Conservation (phyloP, 1,139 yeast genomes). For the Pichia sp. region DNA sequence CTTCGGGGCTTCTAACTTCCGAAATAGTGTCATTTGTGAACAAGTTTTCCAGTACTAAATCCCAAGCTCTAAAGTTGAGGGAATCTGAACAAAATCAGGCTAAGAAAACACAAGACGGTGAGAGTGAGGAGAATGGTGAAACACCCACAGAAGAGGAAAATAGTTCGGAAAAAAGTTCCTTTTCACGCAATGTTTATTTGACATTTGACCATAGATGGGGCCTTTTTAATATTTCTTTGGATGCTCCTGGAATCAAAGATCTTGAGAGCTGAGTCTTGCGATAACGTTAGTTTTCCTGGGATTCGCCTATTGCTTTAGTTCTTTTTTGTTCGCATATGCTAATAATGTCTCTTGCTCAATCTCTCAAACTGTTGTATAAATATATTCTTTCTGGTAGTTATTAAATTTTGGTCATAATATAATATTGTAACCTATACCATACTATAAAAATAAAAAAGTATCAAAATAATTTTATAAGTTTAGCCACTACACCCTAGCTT, state of each 20-base stretch:
- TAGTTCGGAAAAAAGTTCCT: neutral
- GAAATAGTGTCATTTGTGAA: slow-evolving; percentile 16
- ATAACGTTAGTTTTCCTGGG: neutral
- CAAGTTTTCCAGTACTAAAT: slow-evolving; percentile 11
- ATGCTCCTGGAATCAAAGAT: neutral
- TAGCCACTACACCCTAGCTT: too few relatives aligned
- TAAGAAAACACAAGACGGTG: neutral
- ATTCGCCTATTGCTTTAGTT: neutral
- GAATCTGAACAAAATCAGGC: neutral
- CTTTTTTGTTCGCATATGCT: neutral
- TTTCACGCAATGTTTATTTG: neutral
- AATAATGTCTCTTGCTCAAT: too few relatives aligned
- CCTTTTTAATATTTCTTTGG: neutral
- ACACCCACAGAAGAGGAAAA: neutral
- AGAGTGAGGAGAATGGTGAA: neutral
- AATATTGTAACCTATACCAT: neutral
- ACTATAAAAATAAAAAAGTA: neutral
- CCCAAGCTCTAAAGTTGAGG: neutral
- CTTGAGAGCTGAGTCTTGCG: neutral
- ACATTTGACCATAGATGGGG: slow-evolving; percentile 11
- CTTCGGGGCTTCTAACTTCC: slow-evolving; percentile 18
- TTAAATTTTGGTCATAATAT: neutral
- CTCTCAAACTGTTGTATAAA: neutral
- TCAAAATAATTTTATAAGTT: too few relatives aligned
- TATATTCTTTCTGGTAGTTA: neutral